These are phyloP conservation scores for Plantago elongata DNA, from an alignment of 257 asterid genomes.

Conservation along the genomic window DNA sequence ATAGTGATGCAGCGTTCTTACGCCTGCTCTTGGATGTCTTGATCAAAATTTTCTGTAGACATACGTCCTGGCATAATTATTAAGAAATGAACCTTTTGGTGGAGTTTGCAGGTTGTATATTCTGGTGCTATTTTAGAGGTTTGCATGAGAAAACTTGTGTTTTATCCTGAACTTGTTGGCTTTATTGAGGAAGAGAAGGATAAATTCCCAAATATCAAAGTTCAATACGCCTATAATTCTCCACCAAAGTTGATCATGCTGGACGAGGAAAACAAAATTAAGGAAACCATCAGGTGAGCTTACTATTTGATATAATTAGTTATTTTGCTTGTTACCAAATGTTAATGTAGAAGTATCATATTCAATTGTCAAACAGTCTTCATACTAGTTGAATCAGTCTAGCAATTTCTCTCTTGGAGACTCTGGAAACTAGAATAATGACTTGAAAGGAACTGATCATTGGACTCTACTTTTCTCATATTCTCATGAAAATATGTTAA, in stretches of 20 bases:
- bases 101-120: constrained; percentile 49
- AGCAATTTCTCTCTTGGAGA: too few species aligned
- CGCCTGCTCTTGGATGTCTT: too few species aligned
- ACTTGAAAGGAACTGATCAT: too few species aligned
- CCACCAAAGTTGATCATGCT: constrained; percentile 91
- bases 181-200: constrained; percentile 94
- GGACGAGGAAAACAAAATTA: constrained; percentile 61
- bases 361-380: too few species aligned
- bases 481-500: neutral
- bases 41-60: too few species aligned
- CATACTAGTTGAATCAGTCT: too few species aligned
- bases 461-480: neutral
- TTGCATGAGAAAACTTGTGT: constrained; percentile 96
- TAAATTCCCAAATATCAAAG: constrained; percentile 60
- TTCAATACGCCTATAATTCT: constrained; percentile 77
- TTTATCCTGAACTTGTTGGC: constrained; percentile 83
- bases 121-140: constrained; percentile 82
- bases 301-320: neutral
- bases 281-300: constrained; percentile 81
- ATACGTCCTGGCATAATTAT: too few species aligned
- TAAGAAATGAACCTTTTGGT: neutral
- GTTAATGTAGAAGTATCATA: neutral
- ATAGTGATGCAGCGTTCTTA: too few species aligned
- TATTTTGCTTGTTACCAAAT: neutral
- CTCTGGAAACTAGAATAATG: too few species aligned